phyloP scores from a whole-genome alignment of 768 basidiomycete species.

The Pleurotus citrinopileatus region DNA sequence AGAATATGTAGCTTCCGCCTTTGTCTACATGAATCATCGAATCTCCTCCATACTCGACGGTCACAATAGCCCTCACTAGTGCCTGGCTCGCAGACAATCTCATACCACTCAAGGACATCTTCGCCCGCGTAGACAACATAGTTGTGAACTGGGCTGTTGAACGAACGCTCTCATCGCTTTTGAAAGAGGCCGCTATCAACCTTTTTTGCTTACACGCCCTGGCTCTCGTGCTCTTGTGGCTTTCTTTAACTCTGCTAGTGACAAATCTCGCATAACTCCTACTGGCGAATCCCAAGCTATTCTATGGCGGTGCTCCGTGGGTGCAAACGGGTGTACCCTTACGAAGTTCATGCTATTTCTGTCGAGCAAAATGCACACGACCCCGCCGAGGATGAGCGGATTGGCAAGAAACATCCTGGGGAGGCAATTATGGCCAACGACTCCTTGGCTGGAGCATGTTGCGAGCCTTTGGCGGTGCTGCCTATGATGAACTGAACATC shows the following conservation, averaged over 20 bases:
- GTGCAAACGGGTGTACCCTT: slow-evolving; percentile 23
- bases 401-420: slow-evolving; percentile 35
- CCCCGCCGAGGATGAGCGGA: slow-evolving; percentile 32
- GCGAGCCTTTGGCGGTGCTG: slow-evolving; percentile 45
- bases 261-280: slow-evolving; percentile 37
- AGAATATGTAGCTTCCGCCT: slow-evolving; percentile 1
- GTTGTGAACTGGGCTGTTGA: slow-evolving; percentile 33
- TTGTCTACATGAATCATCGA: slow-evolving; percentile 12
- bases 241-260: slow-evolving; percentile 38
- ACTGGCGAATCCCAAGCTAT: slow-evolving; percentile 50
- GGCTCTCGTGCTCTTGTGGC: slow-evolving; percentile 45
- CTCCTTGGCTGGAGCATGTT: slow-evolving; percentile 37
- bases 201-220: slow-evolving; percentile 29
- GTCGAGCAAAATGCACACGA: slow-evolving; percentile 39
- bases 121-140: slow-evolving; percentile 37
- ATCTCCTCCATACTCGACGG: slow-evolving; percentile 31
- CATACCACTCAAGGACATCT: slow-evolving; percentile 32
- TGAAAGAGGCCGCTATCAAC: slow-evolving; percentile 23
- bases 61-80: slow-evolving; percentile 28
- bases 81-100: slow-evolving; percentile 24
- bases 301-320: slow-evolving; percentile 34
- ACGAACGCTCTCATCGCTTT: slow-evolving; percentile 20
- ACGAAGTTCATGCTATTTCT: slow-evolving; percentile 38
- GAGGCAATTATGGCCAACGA: slow-evolving; percentile 35
- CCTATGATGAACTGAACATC: slow-evolving; percentile 41